Evolutionary conservation across 345 rosid species (phyloP).

Genomic region (Theobroma cacao): DNA sequence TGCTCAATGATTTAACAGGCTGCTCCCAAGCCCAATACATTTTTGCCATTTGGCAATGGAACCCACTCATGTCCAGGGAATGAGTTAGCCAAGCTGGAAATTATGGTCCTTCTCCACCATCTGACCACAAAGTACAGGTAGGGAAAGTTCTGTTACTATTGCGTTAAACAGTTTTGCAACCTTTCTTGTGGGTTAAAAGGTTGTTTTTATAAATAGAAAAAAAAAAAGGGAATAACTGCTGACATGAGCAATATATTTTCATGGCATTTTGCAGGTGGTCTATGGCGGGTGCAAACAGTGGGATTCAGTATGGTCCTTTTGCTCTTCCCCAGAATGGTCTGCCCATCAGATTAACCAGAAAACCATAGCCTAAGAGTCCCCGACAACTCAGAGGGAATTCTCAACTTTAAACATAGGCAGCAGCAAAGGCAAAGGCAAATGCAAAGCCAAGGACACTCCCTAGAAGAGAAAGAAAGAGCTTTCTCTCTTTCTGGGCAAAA

Average conservation of each 20-base stretch:
- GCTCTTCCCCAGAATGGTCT: slow-evolving; percentile 81
- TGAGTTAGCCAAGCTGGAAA: slow-evolving; percentile 80
- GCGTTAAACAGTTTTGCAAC: not conserved
- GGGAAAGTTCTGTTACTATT: slow-evolving; percentile 14
- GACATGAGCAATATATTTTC: slow-evolving; percentile 17
- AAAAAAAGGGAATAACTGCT: slow-evolving; percentile 20
- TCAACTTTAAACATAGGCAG: not conserved
- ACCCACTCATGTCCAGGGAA: slow-evolving; percentile 88
- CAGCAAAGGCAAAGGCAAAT: not conserved
- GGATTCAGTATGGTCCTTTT: slow-evolving; percentile 83
- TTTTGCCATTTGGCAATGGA: slow-evolving; percentile 92
- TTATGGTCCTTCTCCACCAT: slow-evolving; percentile 78
- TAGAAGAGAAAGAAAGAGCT: too few relatives aligned
- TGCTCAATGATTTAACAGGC: slow-evolving; percentile 37
- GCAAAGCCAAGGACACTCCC: not conserved
- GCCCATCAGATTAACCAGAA: slow-evolving; percentile 61
- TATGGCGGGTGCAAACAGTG: slow-evolving; percentile 45
- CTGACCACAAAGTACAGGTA: slow-evolving; percentile 89
- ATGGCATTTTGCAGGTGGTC: slow-evolving; percentile 55
- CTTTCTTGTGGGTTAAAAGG: not conserved
- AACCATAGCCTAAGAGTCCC: slow-evolving; percentile 17
- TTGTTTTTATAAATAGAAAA: slow-evolving; percentile 20
- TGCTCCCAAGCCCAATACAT: slow-evolving; percentile 78
- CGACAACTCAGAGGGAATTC: not conserved
- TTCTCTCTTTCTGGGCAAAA: not conserved